These are phyloP conservation scores for Ormosia semicastrata DNA, from an alignment of 306 rosid species.

Conservation along the genomic window DNA sequence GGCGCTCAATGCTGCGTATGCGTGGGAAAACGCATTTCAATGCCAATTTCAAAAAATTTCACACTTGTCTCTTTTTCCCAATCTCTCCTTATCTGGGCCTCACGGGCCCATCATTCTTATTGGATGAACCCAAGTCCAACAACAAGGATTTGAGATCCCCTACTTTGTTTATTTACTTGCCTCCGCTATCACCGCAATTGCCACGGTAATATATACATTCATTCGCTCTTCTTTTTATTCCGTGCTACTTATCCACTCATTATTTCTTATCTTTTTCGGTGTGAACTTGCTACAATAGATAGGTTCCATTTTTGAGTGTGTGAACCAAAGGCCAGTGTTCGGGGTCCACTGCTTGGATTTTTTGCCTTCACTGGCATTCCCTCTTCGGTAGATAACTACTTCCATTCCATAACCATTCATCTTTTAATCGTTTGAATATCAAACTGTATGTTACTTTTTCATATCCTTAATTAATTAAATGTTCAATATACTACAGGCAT, in stretches of 20 bases:
- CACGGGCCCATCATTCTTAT: not conserved
- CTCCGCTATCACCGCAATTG: conserved; percentile 87
- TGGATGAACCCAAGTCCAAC: conserved; percentile 60
- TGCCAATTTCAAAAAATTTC: not conserved
- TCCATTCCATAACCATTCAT: not conserved
- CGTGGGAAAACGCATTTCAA: conserved; percentile 15
- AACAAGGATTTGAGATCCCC: conserved; percentile 56
- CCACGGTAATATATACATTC: conserved; percentile 52
- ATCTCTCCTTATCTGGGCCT: not conserved
- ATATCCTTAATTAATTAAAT: no score
- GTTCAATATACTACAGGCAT: conserved; percentile 40
- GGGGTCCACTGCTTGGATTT: conserved; percentile 93
- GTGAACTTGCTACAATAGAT: conserved; percentile 38
- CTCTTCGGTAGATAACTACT: conserved; percentile 55
- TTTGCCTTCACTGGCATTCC: conserved; percentile 89
- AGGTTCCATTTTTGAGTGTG: conserved; percentile 91
- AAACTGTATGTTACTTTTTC: not conserved
- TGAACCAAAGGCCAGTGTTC: conserved; percentile 78
- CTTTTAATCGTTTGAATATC: not conserved
- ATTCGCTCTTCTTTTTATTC: no score
- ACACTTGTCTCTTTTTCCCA: not conserved
- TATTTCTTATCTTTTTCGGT: no score
- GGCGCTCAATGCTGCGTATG: conserved; percentile 21
- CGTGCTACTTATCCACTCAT: no score
- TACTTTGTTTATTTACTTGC: conserved; percentile 75